Evolutionary conservation across 257 asterid species (phyloP).

Genomic region (Coffea canephora): DNA sequence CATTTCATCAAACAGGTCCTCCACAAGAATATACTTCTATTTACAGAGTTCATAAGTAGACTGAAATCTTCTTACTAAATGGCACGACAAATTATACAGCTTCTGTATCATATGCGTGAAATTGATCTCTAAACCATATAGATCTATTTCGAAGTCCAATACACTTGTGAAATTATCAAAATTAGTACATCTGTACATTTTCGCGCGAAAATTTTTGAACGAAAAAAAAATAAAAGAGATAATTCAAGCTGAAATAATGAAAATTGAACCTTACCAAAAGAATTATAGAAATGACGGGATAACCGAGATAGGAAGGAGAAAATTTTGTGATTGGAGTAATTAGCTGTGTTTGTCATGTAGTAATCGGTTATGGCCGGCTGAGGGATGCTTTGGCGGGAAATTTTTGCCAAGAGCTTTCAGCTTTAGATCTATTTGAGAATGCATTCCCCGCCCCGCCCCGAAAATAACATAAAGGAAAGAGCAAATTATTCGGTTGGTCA

Average conservation of each 20-base stretch:
- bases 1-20: slow-evolving; percentile 43
- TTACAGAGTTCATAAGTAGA: not conserved
- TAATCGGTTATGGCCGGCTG: not conserved
- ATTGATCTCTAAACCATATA: not conserved
- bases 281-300: not conserved
- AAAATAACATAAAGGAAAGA: no score
- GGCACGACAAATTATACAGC: not conserved
- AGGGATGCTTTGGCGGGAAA: slow-evolving; percentile 11
- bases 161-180: not conserved
- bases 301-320: not conserved
- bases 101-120: not conserved
- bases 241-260: not conserved
- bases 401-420: not conserved
- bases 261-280: not conserved
- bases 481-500: no score
- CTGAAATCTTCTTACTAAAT: no score
- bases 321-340: not conserved
- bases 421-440: not conserved
- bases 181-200: not conserved
- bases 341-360: not conserved
- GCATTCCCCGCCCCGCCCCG: no score
- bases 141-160: not conserved
- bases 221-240: no score
- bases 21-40: slow-evolving; percentile 1
- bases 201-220: not conserved